These are phyloP conservation scores for Allomyces macrogynus DNA, from an alignment of 192 early-diverging fungal species.

Conservation along the genomic window DNA sequence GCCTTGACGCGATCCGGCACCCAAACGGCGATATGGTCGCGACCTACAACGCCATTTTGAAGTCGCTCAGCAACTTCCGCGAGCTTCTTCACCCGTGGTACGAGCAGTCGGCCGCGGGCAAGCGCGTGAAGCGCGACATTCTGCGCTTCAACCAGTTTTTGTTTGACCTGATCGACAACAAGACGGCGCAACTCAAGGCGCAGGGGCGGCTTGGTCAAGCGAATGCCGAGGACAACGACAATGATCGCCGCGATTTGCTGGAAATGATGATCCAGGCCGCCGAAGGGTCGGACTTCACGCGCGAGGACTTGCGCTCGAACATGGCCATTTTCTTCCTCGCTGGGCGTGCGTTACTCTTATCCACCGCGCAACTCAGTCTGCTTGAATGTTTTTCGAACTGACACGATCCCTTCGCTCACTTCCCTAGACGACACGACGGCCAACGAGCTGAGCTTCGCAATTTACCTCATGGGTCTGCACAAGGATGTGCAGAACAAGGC, in stretches of 20 bases:
- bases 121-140: no score
- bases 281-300: not conserved
- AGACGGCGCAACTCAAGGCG: not conserved
- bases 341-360: not conserved
- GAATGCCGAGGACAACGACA: not conserved
- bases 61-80: conserved; percentile 11
- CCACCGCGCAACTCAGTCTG: no score
- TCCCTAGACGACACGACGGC: not conserved
- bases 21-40: conserved; percentile 19
- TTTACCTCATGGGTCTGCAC: not conserved
- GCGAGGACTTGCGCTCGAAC: not conserved
- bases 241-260: not conserved
- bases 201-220: not conserved
- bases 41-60: conserved; percentile 21
- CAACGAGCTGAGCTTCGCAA: not conserved
- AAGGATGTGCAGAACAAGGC: not conserved
- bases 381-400: no score
- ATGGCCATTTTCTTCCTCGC: not conserved
- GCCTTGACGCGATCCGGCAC: conserved; percentile 25
- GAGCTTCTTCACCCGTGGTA: no score
- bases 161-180: not conserved
- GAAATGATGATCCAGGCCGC: not conserved
- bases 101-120: no score
- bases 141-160: not conserved
- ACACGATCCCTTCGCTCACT: no score